Base-by-base conservation (phyloP, 2,329 filamentous ascomycete genomes). In the Fusarium penzigii region DNA sequence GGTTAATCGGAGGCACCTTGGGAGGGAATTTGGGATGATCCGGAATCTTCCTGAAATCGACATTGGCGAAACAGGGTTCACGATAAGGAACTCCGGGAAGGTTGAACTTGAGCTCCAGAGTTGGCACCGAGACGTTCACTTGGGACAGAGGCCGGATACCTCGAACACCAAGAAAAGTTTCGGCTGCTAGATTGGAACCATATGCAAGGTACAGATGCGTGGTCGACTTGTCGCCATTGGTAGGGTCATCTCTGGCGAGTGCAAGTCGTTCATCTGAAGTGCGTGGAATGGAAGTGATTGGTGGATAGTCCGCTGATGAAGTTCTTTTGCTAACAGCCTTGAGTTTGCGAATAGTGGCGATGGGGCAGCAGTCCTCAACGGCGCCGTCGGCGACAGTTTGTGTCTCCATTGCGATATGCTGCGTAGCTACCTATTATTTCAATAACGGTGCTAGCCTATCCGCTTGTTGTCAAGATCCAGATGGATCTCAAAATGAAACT, bases 1-100 rank as follows among this genome's bases (percentile, higher is more conserved):
- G 54, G 7, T 63, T 62, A 58, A 55, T 55, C 29, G 57, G 63
- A 36, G 64, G 68, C n/a, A 69, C 49, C 41, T 63, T 64, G 25
- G 62, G 68, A 16, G 72, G 69, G 29, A 71, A 67, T 52, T 65
- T 65, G 13, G 64, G 67, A 51, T 69, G 63, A 53, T 73, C 75
- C 14, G 75, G 78, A 39, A 79, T 58, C 67, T 84, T 78, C 44
- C 87, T 83, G 47, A 79, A 78, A 14, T 80, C 82, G 3, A 87
- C 88, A 65, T 96, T 96, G 51, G 91, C 92, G 69, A 97, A 97
- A 70, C 93, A 96, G 1, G 94, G 93, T 72, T 97, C 94, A 12
- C 74, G 67, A 73, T 97, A 97, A 0, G 94, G 90, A 1, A 97
- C 66, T 1, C 92, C 93, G 0, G 92, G 84, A 0, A 97, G 82